These are phyloP conservation scores for Sedum album DNA, from an alignment of 164 flowering plant species.

Conservation along the genomic window DNA sequence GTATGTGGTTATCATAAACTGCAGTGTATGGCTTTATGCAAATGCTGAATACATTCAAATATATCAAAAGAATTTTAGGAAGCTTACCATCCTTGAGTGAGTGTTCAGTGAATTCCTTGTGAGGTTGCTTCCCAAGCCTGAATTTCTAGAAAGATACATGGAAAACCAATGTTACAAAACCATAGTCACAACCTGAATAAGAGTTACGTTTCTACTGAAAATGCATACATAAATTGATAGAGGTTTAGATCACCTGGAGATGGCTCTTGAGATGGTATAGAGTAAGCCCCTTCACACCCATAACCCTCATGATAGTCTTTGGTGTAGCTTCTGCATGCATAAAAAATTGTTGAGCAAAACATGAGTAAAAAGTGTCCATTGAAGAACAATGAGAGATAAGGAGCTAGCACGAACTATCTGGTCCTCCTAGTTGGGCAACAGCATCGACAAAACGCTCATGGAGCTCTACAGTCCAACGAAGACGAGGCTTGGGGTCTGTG, in stretches of 20 bases:
- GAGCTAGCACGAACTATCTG: slow-evolving; percentile 51
- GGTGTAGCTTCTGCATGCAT: too few relatives aligned
- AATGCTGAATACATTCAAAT: neutral
- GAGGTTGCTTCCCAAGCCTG: slow-evolving; percentile 99
- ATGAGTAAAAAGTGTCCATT: neutral
- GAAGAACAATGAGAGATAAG: neutral
- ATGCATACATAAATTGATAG: too few relatives aligned
- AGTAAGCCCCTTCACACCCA: slow-evolving; percentile 99
- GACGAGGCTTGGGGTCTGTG: too few relatives aligned
- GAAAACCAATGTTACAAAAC: slow-evolving; percentile 8
- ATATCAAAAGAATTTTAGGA: too few relatives aligned
- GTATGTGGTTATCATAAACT: neutral
- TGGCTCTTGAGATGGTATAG: slow-evolving; percentile 99
- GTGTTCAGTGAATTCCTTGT: slow-evolving; percentile 92
- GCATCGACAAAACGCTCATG: slow-evolving; percentile 98
- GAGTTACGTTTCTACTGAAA: slow-evolving; percentile 5
- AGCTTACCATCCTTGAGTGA: slow-evolving; percentile 67
- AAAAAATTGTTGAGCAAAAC: neutral
- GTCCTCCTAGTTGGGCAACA: slow-evolving; percentile 97
- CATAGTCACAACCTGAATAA: neutral
- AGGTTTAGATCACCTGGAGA: too few relatives aligned
- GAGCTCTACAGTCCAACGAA: slow-evolving; percentile 97
- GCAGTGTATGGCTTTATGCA: too few relatives aligned
- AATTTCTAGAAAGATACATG: slow-evolving; percentile 51
- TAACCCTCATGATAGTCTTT: too few relatives aligned